These are phyloP conservation scores for Melanogaster broomeanus DNA, from an alignment of 768 basidiomycete genomes.

Conservation along the genomic window DNA sequence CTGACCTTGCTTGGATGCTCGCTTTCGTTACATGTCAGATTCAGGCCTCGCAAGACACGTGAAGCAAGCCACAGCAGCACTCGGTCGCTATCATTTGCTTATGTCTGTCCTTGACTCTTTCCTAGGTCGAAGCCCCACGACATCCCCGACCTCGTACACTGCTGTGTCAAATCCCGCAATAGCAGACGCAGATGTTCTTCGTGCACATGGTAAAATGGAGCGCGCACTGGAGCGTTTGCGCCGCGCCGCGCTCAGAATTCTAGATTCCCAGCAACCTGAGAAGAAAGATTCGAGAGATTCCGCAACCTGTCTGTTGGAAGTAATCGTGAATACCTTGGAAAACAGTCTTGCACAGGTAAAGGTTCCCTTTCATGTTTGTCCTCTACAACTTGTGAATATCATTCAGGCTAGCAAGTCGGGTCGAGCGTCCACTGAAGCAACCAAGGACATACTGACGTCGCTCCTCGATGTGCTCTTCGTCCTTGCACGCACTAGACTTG, in stretches of 20 bases:
- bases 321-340: conserved; percentile 36
- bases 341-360: conserved; percentile 32
- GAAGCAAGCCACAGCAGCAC: conserved; percentile 14
- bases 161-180: background rate
- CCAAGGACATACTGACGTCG: conserved; percentile 41
- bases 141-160: background rate
- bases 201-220: conserved; percentile 53
- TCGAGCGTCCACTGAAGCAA: conserved; percentile 17
- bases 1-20: background rate
- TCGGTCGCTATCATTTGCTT: conserved; percentile 22
- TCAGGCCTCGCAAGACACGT: conserved; percentile 20
- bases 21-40: conserved; percentile 1
- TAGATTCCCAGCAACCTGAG: conserved; percentile 38
- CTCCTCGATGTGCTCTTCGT: conserved; percentile 57
- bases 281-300: conserved; percentile 5
- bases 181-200: conserved; percentile 20
- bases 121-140: background rate
- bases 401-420: conserved; percentile 4
- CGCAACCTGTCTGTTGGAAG: conserved; percentile 36
- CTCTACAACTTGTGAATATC: background rate
- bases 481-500: conserved; percentile 48
- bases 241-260: conserved; percentile 45
- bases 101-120: conserved; percentile 10
- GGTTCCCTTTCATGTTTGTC: background rate
- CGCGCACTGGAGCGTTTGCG: conserved; percentile 62